These are phyloP conservation scores for Termitomyces heimii DNA, from an alignment of 768 basidiomycete species.

Conservation along the genomic window DNA sequence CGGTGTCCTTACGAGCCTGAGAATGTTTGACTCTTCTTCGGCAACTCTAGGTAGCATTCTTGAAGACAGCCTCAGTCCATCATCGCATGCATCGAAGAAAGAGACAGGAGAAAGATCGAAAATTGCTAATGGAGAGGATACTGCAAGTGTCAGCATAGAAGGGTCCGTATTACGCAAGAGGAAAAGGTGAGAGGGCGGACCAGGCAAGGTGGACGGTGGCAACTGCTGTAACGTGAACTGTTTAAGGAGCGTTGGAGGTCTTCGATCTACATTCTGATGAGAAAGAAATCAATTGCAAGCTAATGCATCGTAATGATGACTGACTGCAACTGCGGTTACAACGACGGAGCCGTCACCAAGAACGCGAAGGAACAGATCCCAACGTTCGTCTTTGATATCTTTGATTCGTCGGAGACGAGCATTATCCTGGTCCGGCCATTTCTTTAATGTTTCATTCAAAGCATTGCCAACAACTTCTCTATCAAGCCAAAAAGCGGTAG, in stretches of 20 bases:
- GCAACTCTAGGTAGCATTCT: conserved; percentile 31
- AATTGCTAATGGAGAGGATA: conserved; percentile 59
- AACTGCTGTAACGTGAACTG: conserved; percentile 71
- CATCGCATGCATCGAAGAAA: conserved; percentile 57
- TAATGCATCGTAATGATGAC: conserved; percentile 19
- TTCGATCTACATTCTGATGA: conserved; percentile 77
- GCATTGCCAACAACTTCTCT: conserved; percentile 48
- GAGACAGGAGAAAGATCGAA: conserved; percentile 51
- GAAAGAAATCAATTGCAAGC: not conserved
- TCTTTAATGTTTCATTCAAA: conserved; percentile 35
- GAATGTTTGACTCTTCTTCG: conserved; percentile 47
- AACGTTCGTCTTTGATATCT: conserved; percentile 65
- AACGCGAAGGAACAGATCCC: conserved; percentile 76
- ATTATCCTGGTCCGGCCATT: conserved; percentile 34
- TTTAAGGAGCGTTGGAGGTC: conserved; percentile 78
- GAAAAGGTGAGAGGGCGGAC: conserved; percentile 45
- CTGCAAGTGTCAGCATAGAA: conserved; percentile 49
- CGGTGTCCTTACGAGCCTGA: conserved; percentile 68
- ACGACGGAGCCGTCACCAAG: conserved; percentile 69
- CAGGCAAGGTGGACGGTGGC: conserved; percentile 40
- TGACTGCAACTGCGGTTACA: conserved; percentile 66
- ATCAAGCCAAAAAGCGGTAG: conserved; percentile 67
- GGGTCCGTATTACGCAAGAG: conserved; percentile 43
- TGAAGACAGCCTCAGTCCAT: conserved; percentile 43
- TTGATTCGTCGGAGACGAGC: conserved; percentile 40